Conservation (phyloP, 2,329 filamentous ascomycete species). For the Trichophyton rubrum region DNA sequence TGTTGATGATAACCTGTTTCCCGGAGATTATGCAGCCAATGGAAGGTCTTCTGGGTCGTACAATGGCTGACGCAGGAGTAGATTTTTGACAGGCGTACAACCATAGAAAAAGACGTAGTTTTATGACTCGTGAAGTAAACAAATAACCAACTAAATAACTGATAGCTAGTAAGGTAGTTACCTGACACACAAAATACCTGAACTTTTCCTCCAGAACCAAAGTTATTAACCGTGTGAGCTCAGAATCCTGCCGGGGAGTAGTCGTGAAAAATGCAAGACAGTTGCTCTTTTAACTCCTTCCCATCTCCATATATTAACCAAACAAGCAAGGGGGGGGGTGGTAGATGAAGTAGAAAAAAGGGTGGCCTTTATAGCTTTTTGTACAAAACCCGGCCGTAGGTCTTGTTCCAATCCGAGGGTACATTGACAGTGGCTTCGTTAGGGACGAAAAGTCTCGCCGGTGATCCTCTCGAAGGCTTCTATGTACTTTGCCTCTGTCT, state of each 20-base stretch:
- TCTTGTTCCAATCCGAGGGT: conserved; percentile 2
- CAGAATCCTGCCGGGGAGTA: neutral
- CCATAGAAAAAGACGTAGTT: neutral
- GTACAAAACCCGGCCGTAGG: conserved; percentile 8
- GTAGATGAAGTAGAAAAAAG: neutral
- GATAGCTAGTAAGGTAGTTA: neutral
- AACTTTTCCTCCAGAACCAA: neutral
- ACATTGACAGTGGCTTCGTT: neutral
- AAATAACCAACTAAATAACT: neutral
- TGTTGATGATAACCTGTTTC: neutral
- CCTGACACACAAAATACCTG: neutral
- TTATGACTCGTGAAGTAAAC: neutral
- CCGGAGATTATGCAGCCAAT: neutral
- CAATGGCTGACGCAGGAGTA: neutral
- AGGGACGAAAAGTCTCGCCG: conserved; percentile 29
- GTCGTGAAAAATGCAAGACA: neutral
- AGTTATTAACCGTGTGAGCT: neutral
- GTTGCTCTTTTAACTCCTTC: neutral
- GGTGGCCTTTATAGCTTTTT: conserved; percentile 8
- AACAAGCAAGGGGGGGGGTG: too few relatives aligned
- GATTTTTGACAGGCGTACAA: neutral
- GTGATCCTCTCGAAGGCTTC: conserved; percentile 64
- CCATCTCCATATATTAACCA: neutral
- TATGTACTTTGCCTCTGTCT: conserved; percentile 59
- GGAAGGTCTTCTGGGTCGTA: neutral